phyloP scores from a whole-genome alignment of 2,329 filamentous ascomycete species.

The Diaporthe vexans region DNA sequence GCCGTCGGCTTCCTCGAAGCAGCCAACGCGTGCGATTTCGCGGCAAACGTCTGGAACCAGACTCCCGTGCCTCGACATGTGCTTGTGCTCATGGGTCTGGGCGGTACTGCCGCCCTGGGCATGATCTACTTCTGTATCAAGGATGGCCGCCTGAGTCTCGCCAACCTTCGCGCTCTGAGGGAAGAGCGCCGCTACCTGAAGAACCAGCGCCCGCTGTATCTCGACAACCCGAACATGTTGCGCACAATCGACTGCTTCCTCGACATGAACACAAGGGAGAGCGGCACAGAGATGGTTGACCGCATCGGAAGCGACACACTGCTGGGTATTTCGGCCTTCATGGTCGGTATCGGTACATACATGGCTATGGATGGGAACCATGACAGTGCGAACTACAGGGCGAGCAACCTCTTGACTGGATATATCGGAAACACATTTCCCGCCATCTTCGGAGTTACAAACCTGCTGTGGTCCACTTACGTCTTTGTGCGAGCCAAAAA shows the following conservation, averaged over 20 bases:
- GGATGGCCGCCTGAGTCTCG: constrained; percentile 59
- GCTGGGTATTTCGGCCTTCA: constrained; percentile 62
- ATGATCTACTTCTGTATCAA: constrained; percentile 61
- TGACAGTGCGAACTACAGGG: constrained; percentile 56
- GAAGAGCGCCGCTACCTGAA: constrained; percentile 55
- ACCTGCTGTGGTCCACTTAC: constrained; percentile 62
- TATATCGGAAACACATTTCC: constrained; percentile 67
- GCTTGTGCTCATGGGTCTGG: constrained; percentile 65
- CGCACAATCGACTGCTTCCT: constrained; percentile 54
- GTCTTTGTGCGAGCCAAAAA: constrained; percentile 57
- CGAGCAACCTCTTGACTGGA: constrained; percentile 67
- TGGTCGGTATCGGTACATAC: constrained; percentile 65
- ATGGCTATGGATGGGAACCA: constrained; percentile 66
- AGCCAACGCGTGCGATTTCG: constrained; percentile 69
- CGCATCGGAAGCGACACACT: constrained; percentile 65
- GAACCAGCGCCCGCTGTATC: constrained; percentile 40
- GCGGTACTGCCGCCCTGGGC: constrained; percentile 60
- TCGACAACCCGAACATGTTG: constrained; percentile 43
- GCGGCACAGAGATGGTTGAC: constrained; percentile 65
- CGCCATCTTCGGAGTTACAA: constrained; percentile 63
- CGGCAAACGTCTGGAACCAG: constrained; percentile 70
- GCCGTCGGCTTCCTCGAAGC: constrained; percentile 66
- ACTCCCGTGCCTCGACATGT: constrained; percentile 64
- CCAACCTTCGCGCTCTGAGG: constrained; percentile 61
- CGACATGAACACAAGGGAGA: constrained; percentile 62